A percentile compares a stretch with the other conserved stretches of the same genome.
Evolutionary conservation across 2,329 filamentous ascomycete species (phyloP).

Genomic region (Ophiosphaerella narmari): DNA sequence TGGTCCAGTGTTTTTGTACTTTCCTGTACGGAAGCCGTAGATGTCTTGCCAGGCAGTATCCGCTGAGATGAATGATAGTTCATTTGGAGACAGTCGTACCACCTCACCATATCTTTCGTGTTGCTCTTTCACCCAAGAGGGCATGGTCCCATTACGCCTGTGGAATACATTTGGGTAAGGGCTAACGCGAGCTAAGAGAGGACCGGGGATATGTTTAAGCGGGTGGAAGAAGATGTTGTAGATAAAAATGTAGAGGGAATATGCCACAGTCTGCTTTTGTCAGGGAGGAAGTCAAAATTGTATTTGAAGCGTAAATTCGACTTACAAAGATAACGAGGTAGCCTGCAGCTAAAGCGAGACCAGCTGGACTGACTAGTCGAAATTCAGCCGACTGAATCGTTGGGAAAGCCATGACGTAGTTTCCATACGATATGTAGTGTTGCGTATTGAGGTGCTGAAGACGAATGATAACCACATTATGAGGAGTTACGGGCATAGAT

Average conservation of each 20-base stretch:
- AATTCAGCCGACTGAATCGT: too few relatives aligned
- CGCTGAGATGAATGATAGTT: conserved; percentile 51
- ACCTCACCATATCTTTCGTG: conserved; percentile 51
- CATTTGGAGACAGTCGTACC: conserved; percentile 49
- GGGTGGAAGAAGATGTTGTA: conserved; percentile 53
- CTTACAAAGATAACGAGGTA: too few relatives aligned
- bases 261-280: conserved; percentile 2
- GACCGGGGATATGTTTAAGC: conserved; percentile 50
- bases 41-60: conserved; percentile 52
- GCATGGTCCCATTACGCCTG: conserved; percentile 32
- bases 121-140: conserved; percentile 30
- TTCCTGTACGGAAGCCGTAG: conserved; percentile 47
- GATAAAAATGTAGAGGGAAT: conserved; percentile 21
- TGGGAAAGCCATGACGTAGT: too few relatives aligned
- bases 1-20: conserved; percentile 38
- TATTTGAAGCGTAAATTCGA: too few relatives aligned
- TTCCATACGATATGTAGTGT: too few relatives aligned
- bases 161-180: conserved; percentile 38
- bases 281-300: background rate
- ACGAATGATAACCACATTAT: too few relatives aligned
- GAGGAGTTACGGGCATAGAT: too few relatives aligned
- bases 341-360: background rate
- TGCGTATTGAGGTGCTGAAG: too few relatives aligned
- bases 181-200: conserved; percentile 39
- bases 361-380: background rate